These are phyloP conservation scores for Larix sibirica DNA, from an alignment of 83 land plant genomes.

Conservation along the genomic window DNA sequence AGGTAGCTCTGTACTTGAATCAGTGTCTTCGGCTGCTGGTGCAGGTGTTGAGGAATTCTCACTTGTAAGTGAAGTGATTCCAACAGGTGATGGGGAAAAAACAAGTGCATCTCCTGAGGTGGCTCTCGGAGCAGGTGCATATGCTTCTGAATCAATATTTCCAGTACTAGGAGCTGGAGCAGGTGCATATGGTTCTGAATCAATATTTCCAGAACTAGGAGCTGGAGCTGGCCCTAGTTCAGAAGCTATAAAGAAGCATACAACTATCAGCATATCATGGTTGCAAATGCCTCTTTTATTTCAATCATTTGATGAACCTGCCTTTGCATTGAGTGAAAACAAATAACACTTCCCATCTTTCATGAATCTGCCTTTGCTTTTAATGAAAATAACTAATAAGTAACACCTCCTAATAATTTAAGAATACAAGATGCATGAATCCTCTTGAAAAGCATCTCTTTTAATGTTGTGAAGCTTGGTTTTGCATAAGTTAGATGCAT, in stretches of 20 bases:
- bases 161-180: not conserved
- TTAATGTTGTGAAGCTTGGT: not conserved
- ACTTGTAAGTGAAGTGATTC: conserved; percentile 1
- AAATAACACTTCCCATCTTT: too few species aligned
- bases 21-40: not conserved
- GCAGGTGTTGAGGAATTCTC: not conserved
- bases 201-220: not conserved
- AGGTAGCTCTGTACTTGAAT: not conserved
- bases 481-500: not conserved
- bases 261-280: too few species aligned
- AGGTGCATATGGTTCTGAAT: not conserved
- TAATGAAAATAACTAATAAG: too few species aligned
- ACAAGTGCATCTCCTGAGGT: not conserved
- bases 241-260: not conserved
- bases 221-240: conserved; percentile 7
- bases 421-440: not conserved
- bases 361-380: too few species aligned
- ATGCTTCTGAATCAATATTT: not conserved
- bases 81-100: not conserved
- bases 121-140: not conserved
- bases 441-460: not conserved
- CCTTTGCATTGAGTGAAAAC: too few species aligned
- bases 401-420: too few species aligned
- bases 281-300: too few species aligned
- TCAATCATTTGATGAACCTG: too few species aligned